Evolutionary conservation across 2,329 filamentous ascomycete genomes (phyloP), one percentile per base, ranked within the genome.

Genomic region (Monosporascus ibericus): DNA sequence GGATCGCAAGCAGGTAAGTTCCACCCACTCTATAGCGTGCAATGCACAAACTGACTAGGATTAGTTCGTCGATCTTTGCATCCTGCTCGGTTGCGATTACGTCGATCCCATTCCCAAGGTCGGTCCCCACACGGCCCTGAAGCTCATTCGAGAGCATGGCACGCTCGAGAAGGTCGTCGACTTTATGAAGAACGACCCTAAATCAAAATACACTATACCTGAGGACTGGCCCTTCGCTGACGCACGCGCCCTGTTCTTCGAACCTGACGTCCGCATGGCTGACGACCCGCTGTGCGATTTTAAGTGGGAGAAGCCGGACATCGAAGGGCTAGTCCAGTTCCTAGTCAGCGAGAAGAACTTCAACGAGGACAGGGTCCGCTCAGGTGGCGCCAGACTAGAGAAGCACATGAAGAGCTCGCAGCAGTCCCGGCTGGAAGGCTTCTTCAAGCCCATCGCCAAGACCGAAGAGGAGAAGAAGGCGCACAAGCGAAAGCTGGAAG

Each of bases 191-290:
- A 85, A 84, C 39, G 87, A 90, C 61, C 76, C 83, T 14, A 90
- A 89, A 69, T 79, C 85, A 58, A 95, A 94, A 67, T 96, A 88
- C 71, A 81, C 79, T 1, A 77, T 99, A 14, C 94, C 94, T 0
- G 92, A 96, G n/a, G 90, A 96, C 73, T 99, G 94, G 92, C 94
- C 94, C 0, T 99, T 87, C 70, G 78, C 87, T 62, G 92, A 99
- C 64, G 95, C 94, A 7, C 88, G 95, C 40, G 84, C 91, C 18
- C 83, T 99, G 27, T 97, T 99, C 75, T 86, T 95, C 67, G 79
- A 92, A 62, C 94, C 94, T 0, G 91, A 97, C 61, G 92, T 99
- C 25, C 86, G 87, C 37, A 70, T 81, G 44, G 91, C 92, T 24
- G 88, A 95, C 60, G 82, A 95, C 63, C 84, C 88, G 1, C 84